Percentiles rank a stretch among this genome's conserved stretches.
phyloP scores from a whole-genome alignment of 2,329 filamentous ascomycete species.

The Colletotrichum gloeosporioides region DNA sequence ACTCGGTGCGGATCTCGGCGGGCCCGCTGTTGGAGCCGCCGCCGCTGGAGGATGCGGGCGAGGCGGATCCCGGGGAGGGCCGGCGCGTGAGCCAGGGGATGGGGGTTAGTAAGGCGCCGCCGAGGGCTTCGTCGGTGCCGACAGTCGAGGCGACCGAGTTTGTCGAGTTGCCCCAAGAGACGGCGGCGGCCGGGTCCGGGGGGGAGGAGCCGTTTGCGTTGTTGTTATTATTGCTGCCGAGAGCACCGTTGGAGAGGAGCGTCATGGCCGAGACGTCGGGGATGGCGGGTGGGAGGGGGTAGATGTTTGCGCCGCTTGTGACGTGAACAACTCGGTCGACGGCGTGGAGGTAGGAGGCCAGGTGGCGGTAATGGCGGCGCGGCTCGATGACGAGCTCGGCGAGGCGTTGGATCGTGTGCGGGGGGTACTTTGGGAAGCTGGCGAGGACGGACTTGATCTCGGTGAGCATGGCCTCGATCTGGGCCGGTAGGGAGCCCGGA shows the following conservation, averaged over 20 bases:
- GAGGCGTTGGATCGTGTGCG: slow-evolving; percentile 91
- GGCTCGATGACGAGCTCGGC: slow-evolving; percentile 84
- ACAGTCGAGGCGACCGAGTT: slow-evolving; percentile 49
- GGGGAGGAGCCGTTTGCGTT: not conserved
- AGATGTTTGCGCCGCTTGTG: slow-evolving; percentile 79
- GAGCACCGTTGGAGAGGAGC: slow-evolving; percentile 63
- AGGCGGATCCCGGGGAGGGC: slow-evolving; percentile 25
- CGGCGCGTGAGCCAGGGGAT: slow-evolving; percentile 81
- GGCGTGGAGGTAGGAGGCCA: slow-evolving; percentile 87
- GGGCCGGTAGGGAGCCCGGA: slow-evolving; percentile 63
- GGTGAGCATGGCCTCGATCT: slow-evolving; percentile 66
- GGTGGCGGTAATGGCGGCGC: slow-evolving; percentile 77
- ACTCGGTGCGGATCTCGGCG: slow-evolving; percentile 71
- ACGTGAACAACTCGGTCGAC: slow-evolving; percentile 91
- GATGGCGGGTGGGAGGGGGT: slow-evolving; percentile 77
- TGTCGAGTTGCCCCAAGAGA: slow-evolving; percentile 54
- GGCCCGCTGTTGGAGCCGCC: slow-evolving; percentile 15
- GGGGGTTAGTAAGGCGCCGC: slow-evolving; percentile 88
- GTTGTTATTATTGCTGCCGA: slow-evolving; percentile 40
- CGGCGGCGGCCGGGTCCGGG: slow-evolving; percentile 38
- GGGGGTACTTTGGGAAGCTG: slow-evolving; percentile 77
- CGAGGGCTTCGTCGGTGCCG: slow-evolving; percentile 87
- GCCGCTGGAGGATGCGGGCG: slow-evolving; percentile 7
- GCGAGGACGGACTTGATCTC: slow-evolving; percentile 68
- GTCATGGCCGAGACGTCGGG: slow-evolving; percentile 62